Evolutionary conservation across 495 filamentous ascomycete genomes (phyloP), one percentile per base, ranked within the genome.

Genomic region (Penicillium cosmopolitanum): DNA sequence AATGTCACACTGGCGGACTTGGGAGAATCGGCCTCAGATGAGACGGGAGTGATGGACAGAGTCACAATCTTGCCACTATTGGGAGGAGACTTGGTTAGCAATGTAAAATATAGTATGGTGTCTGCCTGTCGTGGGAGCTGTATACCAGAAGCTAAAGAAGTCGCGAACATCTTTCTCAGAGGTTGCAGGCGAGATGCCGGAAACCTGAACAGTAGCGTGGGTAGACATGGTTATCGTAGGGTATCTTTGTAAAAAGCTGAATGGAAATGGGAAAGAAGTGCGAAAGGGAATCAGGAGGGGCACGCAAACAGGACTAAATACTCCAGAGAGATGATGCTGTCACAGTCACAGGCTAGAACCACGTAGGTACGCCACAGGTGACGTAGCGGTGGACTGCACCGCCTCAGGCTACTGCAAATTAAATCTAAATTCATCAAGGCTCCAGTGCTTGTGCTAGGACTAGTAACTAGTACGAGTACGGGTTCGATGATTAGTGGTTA

Each of bases 121-220:
- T 16, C 42, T 16, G 42, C 15, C 13, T 6, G 16, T 44, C 6
- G 19, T 23, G 28, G 18, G 52, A 12, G 46, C 56, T 50, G 10
- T 84, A 71, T 82, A 95, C 92, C 95, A 98, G 86, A 98, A 98
- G 78, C 89, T 95, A 83, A 98, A 98, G 86, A 98, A 98, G 66
- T 96, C 93, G 65, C 85, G 87, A 60, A 98, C 84, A 75, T 98
- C 92, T 77, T 93, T 90, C 73, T 98, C 91, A 60, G 85, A 82
- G 50, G 93, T 96, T 62, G 85, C 68, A 56, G 80, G 68, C 61
- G 89, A 84, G 77, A 98, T 97, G 77, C 93, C 93, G 78, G 91
- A 89, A 54, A 84, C 82, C 63, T 84, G 79, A 23, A 84, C 79
- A 16, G 80, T 82, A 38, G 75, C 69, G 60, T 68, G 71, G 53